Percentiles rank a stretch among this genome's conserved stretches.
phyloP scores from a whole-genome alignment of 805 yeast species.

The Ogataea naganishii region DNA sequence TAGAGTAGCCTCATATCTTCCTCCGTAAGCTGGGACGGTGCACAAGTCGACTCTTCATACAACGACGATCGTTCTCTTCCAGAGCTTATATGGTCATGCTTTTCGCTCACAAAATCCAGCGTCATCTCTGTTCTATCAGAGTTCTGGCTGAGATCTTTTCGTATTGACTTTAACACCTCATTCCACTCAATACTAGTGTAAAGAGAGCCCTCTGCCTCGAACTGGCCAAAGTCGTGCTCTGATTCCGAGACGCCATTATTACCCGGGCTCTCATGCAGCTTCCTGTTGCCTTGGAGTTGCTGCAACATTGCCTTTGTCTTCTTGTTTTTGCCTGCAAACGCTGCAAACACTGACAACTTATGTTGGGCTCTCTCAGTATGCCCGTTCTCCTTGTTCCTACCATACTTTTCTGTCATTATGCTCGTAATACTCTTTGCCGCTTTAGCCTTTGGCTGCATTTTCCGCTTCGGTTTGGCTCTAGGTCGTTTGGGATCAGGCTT shows the following conservation, averaged over 20 bases:
- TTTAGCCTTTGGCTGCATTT: slow-evolving; percentile 2
- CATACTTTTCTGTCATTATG: slow-evolving; percentile 15
- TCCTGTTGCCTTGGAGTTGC: slow-evolving; percentile 11
- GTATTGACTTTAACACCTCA: slow-evolving; percentile 13
- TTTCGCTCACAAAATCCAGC: slow-evolving; percentile 14
- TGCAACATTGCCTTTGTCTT: slow-evolving; percentile 19
- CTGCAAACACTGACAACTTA: slow-evolving; percentile 12
- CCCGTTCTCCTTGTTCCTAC: background rate
- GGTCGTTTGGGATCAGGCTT: background rate
- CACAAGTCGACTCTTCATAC: slow-evolving; percentile 10
- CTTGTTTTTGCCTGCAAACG: slow-evolving; percentile 22
- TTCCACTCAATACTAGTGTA: slow-evolving; percentile 11
- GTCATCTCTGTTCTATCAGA: slow-evolving; percentile 17
- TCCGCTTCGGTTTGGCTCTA: slow-evolving; percentile 1
- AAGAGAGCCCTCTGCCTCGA: too few relatives aligned
- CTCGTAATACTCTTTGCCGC: slow-evolving; percentile 16
- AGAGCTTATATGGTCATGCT: slow-evolving; percentile 10
- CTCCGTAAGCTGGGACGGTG: slow-evolving; percentile 10
- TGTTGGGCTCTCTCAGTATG: background rate
- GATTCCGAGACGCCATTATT: background rate
- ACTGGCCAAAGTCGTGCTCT: too few relatives aligned
- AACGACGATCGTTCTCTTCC: slow-evolving; percentile 1
- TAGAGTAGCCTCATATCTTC: slow-evolving; percentile 11
- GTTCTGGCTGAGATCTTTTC: slow-evolving; percentile 15
- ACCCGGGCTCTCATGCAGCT: slow-evolving; percentile 1